phyloP scores from a whole-genome alignment of 1,139 yeast species.

The Zygotorulaspora mrakii region DNA sequence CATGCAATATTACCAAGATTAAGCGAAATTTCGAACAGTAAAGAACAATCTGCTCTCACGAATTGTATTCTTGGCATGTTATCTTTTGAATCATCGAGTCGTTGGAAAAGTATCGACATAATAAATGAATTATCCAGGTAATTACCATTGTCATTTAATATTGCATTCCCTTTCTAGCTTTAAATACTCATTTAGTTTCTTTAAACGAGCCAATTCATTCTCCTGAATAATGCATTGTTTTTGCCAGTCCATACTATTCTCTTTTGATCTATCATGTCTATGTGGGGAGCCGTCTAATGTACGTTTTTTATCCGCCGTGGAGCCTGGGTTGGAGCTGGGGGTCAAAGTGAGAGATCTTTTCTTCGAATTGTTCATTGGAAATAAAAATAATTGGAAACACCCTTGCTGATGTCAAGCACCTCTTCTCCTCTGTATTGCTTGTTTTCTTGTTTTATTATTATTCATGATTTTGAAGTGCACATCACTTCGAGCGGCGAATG shows the following conservation, averaged over 20 bases:
- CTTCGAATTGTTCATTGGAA: slow-evolving; percentile 16
- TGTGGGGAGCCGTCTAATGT: slow-evolving; percentile 16
- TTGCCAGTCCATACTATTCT: slow-evolving; percentile 20
- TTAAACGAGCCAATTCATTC: slow-evolving; percentile 22
- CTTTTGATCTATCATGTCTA: slow-evolving; percentile 7
- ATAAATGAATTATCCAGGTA: slow-evolving; percentile 14
- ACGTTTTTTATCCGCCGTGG: slow-evolving; percentile 13
- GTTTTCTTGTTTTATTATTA: background rate
- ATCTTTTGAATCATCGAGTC: slow-evolving; percentile 40
- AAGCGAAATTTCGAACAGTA: slow-evolving; percentile 23
- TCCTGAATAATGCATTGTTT: slow-evolving; percentile 20
- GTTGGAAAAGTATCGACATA: slow-evolving; percentile 38
- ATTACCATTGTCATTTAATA: slow-evolving; percentile 5
- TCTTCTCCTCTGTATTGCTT: background rate
- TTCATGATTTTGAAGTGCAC: background rate
- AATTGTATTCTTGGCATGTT: slow-evolving; percentile 39
- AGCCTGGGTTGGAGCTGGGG: slow-evolving; percentile 12
- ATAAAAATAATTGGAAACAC: too few relatives aligned
- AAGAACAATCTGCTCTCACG: slow-evolving; percentile 20
- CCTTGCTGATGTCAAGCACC: background rate
- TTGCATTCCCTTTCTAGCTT: slow-evolving; percentile 22
- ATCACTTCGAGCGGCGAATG: too few relatives aligned
- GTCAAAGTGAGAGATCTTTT: slow-evolving; percentile 15
- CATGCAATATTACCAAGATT: slow-evolving; percentile 39
- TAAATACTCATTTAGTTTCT: slow-evolving; percentile 22